These are phyloP conservation scores for Acmispon strigosus DNA, from an alignment of 306 rosid species.

Conservation along the genomic window DNA sequence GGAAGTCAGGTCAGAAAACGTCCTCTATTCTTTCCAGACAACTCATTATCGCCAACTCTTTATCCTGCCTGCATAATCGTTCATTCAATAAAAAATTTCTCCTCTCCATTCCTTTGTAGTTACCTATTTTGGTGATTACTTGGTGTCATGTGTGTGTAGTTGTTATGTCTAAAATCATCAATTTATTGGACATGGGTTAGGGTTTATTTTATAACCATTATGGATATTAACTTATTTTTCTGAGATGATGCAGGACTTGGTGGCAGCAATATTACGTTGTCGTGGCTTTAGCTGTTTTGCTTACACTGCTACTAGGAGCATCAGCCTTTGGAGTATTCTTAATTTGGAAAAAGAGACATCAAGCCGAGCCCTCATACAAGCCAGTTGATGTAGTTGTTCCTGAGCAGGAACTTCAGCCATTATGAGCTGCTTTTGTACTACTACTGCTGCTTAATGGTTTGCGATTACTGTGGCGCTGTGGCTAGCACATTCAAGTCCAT, in stretches of 20 bases:
- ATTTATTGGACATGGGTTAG: neutral
- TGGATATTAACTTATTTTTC: slow-evolving; percentile 1
- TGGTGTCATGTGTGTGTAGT: neutral
- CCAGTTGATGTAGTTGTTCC: slow-evolving; percentile 54
- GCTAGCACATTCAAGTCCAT: slow-evolving; percentile 13
- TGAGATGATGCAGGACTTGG: slow-evolving; percentile 55
- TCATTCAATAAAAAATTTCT: neutral
- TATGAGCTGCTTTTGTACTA: slow-evolving; percentile 34
- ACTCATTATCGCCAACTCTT: neutral
- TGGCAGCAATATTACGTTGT: slow-evolving; percentile 47
- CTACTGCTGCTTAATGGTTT: slow-evolving; percentile 14
- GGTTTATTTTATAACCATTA: neutral
- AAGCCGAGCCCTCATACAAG: slow-evolving; percentile 47
- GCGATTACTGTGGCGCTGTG: neutral
- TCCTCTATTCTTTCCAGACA: neutral
- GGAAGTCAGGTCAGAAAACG: neutral
- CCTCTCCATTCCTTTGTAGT: neutral
- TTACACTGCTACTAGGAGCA: slow-evolving; percentile 40
- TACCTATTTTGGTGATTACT: neutral
- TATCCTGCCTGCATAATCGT: no score
- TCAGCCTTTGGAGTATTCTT: slow-evolving; percentile 54
- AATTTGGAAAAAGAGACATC: slow-evolving; percentile 53
- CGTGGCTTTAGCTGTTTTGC: slow-evolving; percentile 37
- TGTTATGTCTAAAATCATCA: neutral
- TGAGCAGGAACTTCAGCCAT: slow-evolving; percentile 93